phyloP scores from a whole-genome alignment of 345 rosid genomes.

The Sisymbrium altissimum region DNA sequence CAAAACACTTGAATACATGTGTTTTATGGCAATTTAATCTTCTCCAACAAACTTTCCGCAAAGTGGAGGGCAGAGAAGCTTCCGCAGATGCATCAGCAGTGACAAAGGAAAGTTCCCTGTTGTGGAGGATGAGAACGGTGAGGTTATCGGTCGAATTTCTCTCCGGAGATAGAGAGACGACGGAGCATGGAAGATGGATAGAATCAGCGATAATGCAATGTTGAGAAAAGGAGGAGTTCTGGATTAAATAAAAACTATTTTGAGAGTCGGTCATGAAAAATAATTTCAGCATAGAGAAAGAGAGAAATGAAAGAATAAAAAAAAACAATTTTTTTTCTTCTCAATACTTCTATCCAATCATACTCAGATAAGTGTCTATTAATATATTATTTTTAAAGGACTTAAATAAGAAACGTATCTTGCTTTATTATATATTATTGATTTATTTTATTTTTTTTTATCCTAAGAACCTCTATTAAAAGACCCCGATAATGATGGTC shows the following conservation, averaged over 20 bases:
- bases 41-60: conserved; percentile 71
- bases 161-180: conserved; percentile 17
- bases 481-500: too few relatives aligned
- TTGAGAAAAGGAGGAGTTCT: conserved; percentile 15
- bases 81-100: conserved; percentile 46
- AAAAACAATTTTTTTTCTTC: too few relatives aligned
- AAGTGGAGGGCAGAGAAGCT: conserved; percentile 68
- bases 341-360: too few relatives aligned
- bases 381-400: too few relatives aligned
- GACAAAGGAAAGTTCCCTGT: conserved; percentile 35
- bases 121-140: conserved; percentile 30
- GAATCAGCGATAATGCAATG: conserved; percentile 27
- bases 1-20: too few relatives aligned
- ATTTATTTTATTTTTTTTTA: too few relatives aligned
- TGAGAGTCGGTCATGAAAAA: not conserved
- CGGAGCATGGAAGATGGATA: conserved; percentile 32
- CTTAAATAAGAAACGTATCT: too few relatives aligned
- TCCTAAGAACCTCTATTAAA: too few relatives aligned
- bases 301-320: too few relatives aligned
- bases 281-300: not conserved
- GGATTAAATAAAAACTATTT: conserved; percentile 58
- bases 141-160: conserved; percentile 17
- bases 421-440: too few relatives aligned
- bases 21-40: too few relatives aligned
- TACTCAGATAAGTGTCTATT: too few relatives aligned